A percentile compares a stretch with the other conserved stretches of the same genome.
These are phyloP conservation scores for Acer negundo DNA, from an alignment of 345 rosid species.

Conservation along the genomic window DNA sequence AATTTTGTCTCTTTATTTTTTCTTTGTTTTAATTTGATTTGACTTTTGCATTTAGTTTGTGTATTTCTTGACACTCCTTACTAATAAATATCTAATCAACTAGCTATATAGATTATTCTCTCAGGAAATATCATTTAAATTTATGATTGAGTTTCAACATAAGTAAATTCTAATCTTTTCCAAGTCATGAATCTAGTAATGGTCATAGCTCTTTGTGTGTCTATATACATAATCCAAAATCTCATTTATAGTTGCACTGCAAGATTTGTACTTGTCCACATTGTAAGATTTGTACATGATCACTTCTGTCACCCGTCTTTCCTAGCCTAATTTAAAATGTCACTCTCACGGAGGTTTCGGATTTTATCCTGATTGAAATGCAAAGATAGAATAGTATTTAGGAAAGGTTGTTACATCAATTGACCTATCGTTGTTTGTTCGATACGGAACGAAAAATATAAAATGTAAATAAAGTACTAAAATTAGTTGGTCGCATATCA, in stretches of 20 bases:
- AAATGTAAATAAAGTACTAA: no score
- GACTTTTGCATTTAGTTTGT: no score
- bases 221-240: no score
- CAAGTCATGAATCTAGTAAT: neutral
- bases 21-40: no score
- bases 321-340: neutral
- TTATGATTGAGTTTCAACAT: no score
- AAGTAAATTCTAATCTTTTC: no score
- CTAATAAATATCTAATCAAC: no score
- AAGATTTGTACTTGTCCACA: neutral
- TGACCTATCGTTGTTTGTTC: neutral
- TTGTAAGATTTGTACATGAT: neutral
- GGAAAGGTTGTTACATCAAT: neutral
- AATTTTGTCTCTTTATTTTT: no score
- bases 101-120: no score
- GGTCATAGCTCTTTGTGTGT: neutral
- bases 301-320: neutral
- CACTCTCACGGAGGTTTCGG: neutral
- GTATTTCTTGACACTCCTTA: no score
- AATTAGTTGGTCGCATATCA: neutral
- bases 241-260: neutral
- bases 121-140: no score
- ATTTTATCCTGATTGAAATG: neutral
- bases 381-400: neutral
- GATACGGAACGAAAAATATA: neutral